Percentiles rank a stretch among this genome's conserved stretches.
Evolutionary conservation across 1,139 yeast species (phyloP).

Genomic region (Wickerhamomyces sp.): DNA sequence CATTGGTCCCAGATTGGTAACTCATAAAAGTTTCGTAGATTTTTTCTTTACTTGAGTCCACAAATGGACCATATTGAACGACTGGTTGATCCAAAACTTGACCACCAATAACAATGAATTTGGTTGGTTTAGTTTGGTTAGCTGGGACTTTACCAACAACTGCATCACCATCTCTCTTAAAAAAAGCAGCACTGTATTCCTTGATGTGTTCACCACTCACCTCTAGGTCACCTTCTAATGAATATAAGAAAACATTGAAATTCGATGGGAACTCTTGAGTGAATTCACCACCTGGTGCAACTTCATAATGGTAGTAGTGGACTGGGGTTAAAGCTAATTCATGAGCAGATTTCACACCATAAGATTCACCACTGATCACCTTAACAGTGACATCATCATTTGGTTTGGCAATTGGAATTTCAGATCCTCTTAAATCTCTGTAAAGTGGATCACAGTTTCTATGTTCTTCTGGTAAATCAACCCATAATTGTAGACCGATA

Average conservation of each 20-base stretch:
- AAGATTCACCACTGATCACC: conserved; percentile 73
- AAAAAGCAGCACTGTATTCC: conserved; percentile 54
- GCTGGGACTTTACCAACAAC: conserved; percentile 47
- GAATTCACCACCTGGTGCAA: conserved; percentile 66
- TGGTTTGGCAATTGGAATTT: conserved; percentile 67
- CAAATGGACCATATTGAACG: conserved; percentile 90
- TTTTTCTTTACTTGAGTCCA: conserved; percentile 58
- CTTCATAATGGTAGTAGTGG: conserved; percentile 62
- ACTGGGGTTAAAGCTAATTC: conserved; percentile 86
- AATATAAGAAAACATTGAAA: conserved; percentile 71
- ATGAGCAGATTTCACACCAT: conserved; percentile 68
- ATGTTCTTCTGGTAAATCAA: conserved; percentile 70
- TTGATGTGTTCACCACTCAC: conserved; percentile 42
- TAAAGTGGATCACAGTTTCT: conserved; percentile 74
- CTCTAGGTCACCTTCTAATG: conserved; percentile 57
- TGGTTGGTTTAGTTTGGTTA: conserved; percentile 28
- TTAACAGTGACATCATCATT: conserved; percentile 62
- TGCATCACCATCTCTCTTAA: conserved; percentile 59
- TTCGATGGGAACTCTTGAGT: conserved; percentile 55
- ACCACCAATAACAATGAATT: conserved; percentile 73
- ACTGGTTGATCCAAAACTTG: conserved; percentile 69
- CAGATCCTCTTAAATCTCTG: conserved; percentile 67
- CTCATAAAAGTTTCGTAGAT: conserved; percentile 67
- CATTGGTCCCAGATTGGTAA: conserved; percentile 63
- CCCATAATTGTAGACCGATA: conserved; percentile 87